Evolutionary conservation across 192 early-diverging fungal species (phyloP).

Genomic region (Piromyces sp.): DNA sequence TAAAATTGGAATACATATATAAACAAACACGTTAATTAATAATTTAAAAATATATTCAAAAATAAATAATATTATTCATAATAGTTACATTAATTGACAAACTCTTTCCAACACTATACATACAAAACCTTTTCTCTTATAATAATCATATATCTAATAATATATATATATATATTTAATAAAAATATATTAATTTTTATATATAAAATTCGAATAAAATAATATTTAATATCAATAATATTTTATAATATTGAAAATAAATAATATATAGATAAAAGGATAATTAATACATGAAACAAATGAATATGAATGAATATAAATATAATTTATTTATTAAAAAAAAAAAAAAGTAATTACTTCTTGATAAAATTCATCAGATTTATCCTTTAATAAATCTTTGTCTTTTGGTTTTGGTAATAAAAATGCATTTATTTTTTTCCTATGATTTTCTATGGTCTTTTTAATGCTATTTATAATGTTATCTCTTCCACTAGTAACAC

Average conservation of each 20-base stretch:
- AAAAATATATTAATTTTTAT: no score
- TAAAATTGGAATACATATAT: no score
- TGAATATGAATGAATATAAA: no score
- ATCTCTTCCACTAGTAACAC: not conserved
- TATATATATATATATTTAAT: no score
- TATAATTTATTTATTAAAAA: no score
- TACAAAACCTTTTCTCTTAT: conserved; percentile 67
- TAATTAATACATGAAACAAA: no score
- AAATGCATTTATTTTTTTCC: not conserved
- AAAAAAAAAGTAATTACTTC: not conserved
- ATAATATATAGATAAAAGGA: no score
- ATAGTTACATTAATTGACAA: conserved; percentile 56
- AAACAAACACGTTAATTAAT: no score
- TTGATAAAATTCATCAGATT: not conserved
- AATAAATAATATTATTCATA: not conserved
- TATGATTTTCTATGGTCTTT: not conserved
- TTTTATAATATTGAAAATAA: no score
- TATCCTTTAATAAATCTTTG: not conserved
- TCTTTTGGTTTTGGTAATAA: not conserved
- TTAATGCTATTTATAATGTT: not conserved
- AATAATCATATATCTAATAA: conserved; percentile 63
- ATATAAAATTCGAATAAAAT: no score
- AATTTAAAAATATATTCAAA: conserved; percentile 2
- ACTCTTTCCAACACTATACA: conserved; percentile 60
- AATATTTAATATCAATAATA: no score